Evolutionary conservation across 768 basidiomycete genomes (phyloP), one percentile per base, ranked within the genome.

Genomic region (Pisolithus marmoratus): DNA sequence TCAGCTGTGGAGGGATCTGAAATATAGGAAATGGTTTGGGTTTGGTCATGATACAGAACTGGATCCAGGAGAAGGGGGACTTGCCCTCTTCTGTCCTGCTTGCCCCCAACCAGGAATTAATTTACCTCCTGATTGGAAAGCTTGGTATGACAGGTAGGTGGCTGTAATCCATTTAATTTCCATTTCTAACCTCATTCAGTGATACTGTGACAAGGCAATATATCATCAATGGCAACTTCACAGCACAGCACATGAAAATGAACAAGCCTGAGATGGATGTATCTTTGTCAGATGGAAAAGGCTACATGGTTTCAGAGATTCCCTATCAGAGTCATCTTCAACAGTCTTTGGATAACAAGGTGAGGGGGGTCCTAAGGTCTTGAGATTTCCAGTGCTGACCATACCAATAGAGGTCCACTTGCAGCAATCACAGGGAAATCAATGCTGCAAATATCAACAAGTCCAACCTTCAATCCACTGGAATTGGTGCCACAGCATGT

Each of bases 401-500:
- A 38, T n/a, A 1, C 19, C 19, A n/a, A n/a, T 38, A 64, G 60
- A 47, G 50, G 50, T 52, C 50, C 0, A 31, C 37, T 24, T 63
- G 59, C 45, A 58, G 51, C 20, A 57, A 59, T 40, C 54, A 62
- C 38, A 46, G 40, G 27, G 66, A 58, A 51, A 29, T 62, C 1
- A 63, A 60, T 46, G 38, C 53, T 15, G 52, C 58, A 24, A 50
- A 56, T 27, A 26, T 48, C 6, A 53, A 40, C 5, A 31, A 51
- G 3, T 52, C 50, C n/a, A 57, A 65, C 23, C 50, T 64, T 2
- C 57, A 60, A 44, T 54, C 54, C 11, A 66, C 66, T 11, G 63
- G 68, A 9, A 59, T 68, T 29, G 68, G 67, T 11, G 67, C 64
- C 5, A 53, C 53, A 52, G 65, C 64, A 2, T 72, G 67, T 54